A percentile compares a stretch with the other conserved stretches of the same genome.
phyloP scores from a whole-genome alignment of 2,329 filamentous ascomycete species.

The Phymatotrichopsis omnivora region DNA sequence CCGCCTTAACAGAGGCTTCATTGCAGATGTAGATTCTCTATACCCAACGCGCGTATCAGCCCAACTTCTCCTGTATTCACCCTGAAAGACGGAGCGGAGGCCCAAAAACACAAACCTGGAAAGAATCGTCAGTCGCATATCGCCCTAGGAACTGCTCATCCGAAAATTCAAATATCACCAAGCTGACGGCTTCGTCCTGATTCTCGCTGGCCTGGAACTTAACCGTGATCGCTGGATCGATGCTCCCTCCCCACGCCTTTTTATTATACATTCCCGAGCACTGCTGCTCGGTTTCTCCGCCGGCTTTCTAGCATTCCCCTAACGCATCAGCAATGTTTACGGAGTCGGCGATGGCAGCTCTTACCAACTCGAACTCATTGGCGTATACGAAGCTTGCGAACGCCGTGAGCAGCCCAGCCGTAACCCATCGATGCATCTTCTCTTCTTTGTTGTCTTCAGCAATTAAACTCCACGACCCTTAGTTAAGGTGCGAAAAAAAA shows the following conservation, averaged over 20 bases:
- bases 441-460: too few relatives aligned
- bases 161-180: conserved; percentile 76
- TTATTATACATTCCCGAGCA: conserved; percentile 63
- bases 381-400: conserved; percentile 16
- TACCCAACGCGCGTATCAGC: conserved; percentile 9
- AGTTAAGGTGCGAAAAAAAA: too few relatives aligned
- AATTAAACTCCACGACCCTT: too few relatives aligned
- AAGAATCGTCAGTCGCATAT: conserved; percentile 45
- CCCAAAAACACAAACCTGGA: conserved; percentile 40
- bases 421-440: conserved; percentile 22
- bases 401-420: conserved; percentile 17
- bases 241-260: conserved; percentile 55
- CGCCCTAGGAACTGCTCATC: conserved; percentile 72
- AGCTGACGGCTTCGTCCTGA: conserved; percentile 49
- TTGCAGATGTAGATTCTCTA: conserved; percentile 67
- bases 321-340: not conserved
- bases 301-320: conserved; percentile 41
- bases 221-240: conserved; percentile 55
- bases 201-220: conserved; percentile 52
- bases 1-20: conserved; percentile 54
- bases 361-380: conserved; percentile 23
- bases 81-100: conserved; percentile 7
- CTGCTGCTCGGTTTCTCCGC: conserved; percentile 49
- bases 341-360: not conserved
- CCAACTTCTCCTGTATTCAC: not conserved